A percentile compares a stretch with the other conserved stretches of the same genome.
Evolutionary conservation across 768 basidiomycete species (phyloP).

Genomic region (Tylopilus sp.): DNA sequence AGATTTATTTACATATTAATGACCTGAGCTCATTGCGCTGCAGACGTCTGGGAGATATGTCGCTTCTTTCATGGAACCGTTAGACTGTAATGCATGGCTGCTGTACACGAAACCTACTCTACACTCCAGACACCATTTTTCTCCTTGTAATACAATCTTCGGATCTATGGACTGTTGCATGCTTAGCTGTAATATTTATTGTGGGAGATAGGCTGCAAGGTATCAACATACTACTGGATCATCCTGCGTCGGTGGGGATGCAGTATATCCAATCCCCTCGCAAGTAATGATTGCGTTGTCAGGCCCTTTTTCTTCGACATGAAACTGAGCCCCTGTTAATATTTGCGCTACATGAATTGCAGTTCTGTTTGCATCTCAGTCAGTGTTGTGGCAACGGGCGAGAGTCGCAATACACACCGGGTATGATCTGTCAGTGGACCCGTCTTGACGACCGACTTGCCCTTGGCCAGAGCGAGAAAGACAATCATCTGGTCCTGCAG

Average conservation of each 20-base stretch:
- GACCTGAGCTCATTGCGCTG: conserved; percentile 1
- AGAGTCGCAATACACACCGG: conserved; percentile 37
- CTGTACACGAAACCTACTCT: conserved; percentile 8
- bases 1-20: not conserved
- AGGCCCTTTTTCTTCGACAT: conserved; percentile 41
- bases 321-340: conserved; percentile 65
- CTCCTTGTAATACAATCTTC: conserved; percentile 23
- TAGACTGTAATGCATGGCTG: conserved; percentile 14
- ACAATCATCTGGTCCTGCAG: conserved; percentile 77
- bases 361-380: conserved; percentile 34
- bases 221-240: not conserved
- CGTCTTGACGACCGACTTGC: conserved; percentile 52
- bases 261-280: conserved; percentile 59
- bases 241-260: conserved; percentile 7
- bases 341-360: conserved; percentile 73
- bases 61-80: conserved; percentile 81
- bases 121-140: conserved; percentile 16
- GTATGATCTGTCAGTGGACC: conserved; percentile 68
- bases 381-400: not conserved
- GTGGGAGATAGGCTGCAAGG: not conserved
- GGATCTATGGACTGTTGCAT: conserved; percentile 9
- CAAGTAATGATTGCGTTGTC: conserved; percentile 51
- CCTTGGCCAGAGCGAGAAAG: conserved; percentile 70
- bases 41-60: conserved; percentile 86
- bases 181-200: conserved; percentile 24